Evolutionary conservation across 1,139 yeast species (phyloP).

Genomic region (Saccharomyces uvarum): DNA sequence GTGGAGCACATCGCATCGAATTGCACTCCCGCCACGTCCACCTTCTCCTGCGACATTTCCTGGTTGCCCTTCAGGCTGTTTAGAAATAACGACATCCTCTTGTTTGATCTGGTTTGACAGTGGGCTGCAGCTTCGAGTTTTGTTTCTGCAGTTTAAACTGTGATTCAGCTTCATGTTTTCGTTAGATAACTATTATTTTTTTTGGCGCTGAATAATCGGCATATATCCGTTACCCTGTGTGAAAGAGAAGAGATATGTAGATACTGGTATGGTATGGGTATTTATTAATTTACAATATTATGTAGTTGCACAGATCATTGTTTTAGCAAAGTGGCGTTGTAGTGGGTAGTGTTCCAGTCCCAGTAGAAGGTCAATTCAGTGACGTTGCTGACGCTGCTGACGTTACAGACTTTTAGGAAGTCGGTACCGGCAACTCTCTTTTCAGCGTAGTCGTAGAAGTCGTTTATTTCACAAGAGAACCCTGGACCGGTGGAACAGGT

Average conservation of each 20-base stretch:
- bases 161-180: not conserved
- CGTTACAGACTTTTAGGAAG: conserved; percentile 35
- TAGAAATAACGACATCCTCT: conserved; percentile 55
- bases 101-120: not conserved
- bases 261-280: not conserved
- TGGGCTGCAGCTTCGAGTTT: not conserved
- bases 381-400: conserved; percentile 15
- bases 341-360: conserved; percentile 20
- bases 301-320: not conserved
- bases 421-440: conserved; percentile 33
- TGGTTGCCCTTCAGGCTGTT: conserved; percentile 35
- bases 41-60: conserved; percentile 58
- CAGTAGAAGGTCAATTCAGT: conserved; percentile 26
- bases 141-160: not conserved
- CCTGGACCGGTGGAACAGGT: conserved; percentile 54
- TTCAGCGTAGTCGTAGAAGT: conserved; percentile 35
- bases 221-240: not conserved
- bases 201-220: not conserved
- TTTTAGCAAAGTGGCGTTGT: not conserved
- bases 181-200: not conserved
- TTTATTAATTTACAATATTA: not conserved
- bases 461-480: conserved; percentile 44
- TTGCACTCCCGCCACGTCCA: conserved; percentile 68
- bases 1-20: conserved; percentile 64
- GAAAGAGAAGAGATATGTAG: not conserved